These are phyloP conservation scores for Diutina ranongensis DNA, from an alignment of 1,139 yeast genomes.

Conservation along the genomic window DNA sequence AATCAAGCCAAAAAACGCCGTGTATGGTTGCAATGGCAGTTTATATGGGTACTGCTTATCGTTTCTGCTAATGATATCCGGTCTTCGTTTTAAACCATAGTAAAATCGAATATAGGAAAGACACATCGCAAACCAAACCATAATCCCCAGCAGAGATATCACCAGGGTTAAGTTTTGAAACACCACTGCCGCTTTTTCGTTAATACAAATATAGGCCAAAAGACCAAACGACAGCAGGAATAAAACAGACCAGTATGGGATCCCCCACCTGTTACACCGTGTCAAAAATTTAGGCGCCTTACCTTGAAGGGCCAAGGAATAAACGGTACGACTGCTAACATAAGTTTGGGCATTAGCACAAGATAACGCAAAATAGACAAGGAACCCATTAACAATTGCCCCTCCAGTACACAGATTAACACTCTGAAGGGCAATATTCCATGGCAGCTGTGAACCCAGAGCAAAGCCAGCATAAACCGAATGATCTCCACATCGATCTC, in stretches of 20 bases:
- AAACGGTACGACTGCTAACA: constrained; percentile 69
- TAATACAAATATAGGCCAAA: constrained; percentile 48
- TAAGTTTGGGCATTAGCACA: constrained; percentile 72
- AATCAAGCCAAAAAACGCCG: constrained; percentile 56
- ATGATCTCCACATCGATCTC: constrained; percentile 23
- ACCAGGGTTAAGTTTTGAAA: constrained; percentile 55
- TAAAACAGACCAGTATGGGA: constrained; percentile 62
- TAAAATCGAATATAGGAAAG: constrained; percentile 60
- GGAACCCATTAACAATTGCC: constrained; percentile 50
- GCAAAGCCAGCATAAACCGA: constrained; percentile 36
- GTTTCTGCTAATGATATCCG: constrained; percentile 51
- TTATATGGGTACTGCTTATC: constrained; percentile 65
- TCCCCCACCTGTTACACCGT: constrained; percentile 51
- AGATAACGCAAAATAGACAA: constrained; percentile 64
- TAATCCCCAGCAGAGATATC: constrained; percentile 58
- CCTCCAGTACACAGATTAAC: constrained; percentile 56
- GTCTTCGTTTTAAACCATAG: constrained; percentile 53
- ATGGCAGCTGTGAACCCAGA: constrained; percentile 62
- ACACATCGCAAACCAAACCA: constrained; percentile 80
- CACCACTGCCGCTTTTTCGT: constrained; percentile 48
- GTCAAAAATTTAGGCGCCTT: constrained; percentile 56
- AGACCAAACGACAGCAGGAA: constrained; percentile 43
- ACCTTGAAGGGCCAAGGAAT: constrained; percentile 61
- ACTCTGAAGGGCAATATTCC: constrained; percentile 69
- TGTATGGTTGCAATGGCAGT: constrained; percentile 68